These are phyloP conservation scores for Vaucheria bursata DNA, from an alignment of 352 stramenopile genomes.

Conservation along the genomic window DNA sequence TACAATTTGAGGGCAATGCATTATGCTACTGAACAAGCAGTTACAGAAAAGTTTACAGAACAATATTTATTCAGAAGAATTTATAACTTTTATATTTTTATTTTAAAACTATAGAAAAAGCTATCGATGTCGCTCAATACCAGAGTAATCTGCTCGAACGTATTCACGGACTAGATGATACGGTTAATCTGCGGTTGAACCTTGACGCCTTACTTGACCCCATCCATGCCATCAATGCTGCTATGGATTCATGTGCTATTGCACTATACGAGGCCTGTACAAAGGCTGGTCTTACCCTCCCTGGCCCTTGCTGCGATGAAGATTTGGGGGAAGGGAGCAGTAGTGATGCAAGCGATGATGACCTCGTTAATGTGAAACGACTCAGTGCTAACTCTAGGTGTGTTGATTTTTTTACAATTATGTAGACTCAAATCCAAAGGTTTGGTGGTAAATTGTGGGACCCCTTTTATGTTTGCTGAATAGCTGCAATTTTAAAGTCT, in stretches of 20 bases:
- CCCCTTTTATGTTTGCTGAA: neutral
- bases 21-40: neutral
- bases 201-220: neutral
- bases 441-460: neutral
- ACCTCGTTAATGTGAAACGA: neutral
- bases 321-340: neutral
- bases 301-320: neutral
- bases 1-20: neutral
- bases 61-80: neutral
- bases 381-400: neutral
- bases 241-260: neutral
- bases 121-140: neutral
- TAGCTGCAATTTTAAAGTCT: neutral
- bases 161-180: neutral
- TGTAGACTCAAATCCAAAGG: neutral
- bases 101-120: neutral
- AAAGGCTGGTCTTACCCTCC: neutral
- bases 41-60: neutral
- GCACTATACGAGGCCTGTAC: neutral
- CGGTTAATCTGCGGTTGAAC: neutral
- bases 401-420: neutral
- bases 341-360: neutral
- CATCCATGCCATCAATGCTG: neutral
- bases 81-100: neutral
- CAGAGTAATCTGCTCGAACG: neutral